Evolutionary conservation across 2,329 filamentous ascomycete genomes (phyloP), one percentile per base, ranked within the genome.

Genomic region (Trichophyton verrucosum): DNA sequence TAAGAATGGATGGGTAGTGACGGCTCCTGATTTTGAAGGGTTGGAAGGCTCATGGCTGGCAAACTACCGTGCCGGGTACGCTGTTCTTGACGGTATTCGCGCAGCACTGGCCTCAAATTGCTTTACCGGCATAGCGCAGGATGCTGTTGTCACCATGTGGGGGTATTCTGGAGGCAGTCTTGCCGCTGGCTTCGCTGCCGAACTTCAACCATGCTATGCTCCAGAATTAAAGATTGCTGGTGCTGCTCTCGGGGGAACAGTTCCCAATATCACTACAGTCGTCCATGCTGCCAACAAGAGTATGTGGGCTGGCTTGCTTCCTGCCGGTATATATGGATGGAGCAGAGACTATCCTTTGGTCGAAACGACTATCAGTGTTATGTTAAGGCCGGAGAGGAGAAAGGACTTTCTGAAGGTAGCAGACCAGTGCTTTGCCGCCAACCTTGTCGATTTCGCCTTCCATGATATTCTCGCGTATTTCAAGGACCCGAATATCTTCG

Each of bases 141-240:
- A 70, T 13, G 69, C 76, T 0, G 69, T 64, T 3, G 68, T 76
- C 47, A 73, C 76, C 1, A 68, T 82, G 60, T 83, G 80, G 79
- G 82, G 82, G 0, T 84, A 83, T 65, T 81, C 78, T 0, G 82
- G 82, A 2, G 81, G 81, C 3, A 76, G 76, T 1, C 63, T 83
- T 5, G 78, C 80, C 0, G 76, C 69, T 13, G 78, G 77, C 24
- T 79, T 75, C 70, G 80, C 80, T 0, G 75, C 77, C 13, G 80
- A 82, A 59, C 66, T 82, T 22, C 77, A 79, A 47, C 70, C 72
- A 0, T 68, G 72, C 17, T 82, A 82, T 62, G 80, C 80, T 0
- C 79, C 80, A 1, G 78, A 81, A 49, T 67, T 82, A 7, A 68
- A 69, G 0, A 73, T 84, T 36, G 70, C 70, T 0, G 81, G 80